Base-by-base conservation (phyloP, 306 rosid species). In the Sechiopsis laciniata region DNA sequence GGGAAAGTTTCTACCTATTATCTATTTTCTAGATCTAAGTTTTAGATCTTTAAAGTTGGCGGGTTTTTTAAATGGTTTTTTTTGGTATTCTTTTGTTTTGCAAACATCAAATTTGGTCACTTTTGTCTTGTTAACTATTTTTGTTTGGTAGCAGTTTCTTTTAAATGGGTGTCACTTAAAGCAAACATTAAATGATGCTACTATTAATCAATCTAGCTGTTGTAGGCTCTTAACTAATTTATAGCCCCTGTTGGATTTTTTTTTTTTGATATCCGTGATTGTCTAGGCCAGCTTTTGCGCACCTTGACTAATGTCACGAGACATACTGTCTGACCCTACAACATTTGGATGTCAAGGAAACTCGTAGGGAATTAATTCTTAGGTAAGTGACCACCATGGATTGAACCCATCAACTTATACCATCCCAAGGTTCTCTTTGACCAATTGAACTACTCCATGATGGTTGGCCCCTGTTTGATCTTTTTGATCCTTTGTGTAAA, bases 201-300 rank as follows among this genome's bases (percentile, higher is more conserved):
- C 19, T 9, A 65, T 9, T 65, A 65, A 2, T 65, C 54, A 65
- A 65, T 65, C 69, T 63, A 37, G 22, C 69, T 63, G 69, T 35
- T 16, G 69, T 35, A 32, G 40, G 24, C 35, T 7, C 15, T 24
- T 63, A 63, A 37, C 40, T 7, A 15, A 21, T 5, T 54, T n/a
- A 16, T 12, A 56, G 48, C 52, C 15, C 16, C n/a, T 19, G 10
- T 66, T 66, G n/a, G 54, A 19, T 19, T 52, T 66, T 66, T 32
- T 42, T 66, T 26, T 26, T 26, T 26, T n/a, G n/a, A n/a, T n/a
- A n/a, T n/a, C n/a, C n/a, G n/a, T n/a, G n/a, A n/a, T n/a, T n/a
- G n/a, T n/a, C n/a, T n/a, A n/a, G n/a, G n/a, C n/a, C n/a, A n/a
- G n/a, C n/a, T n/a, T n/a, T n/a, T n/a, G n/a, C n/a, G n/a, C n/a